Evolutionary conservation across 2,329 filamentous ascomycete genomes (phyloP).

Genomic region (Cytospora piceae): DNA sequence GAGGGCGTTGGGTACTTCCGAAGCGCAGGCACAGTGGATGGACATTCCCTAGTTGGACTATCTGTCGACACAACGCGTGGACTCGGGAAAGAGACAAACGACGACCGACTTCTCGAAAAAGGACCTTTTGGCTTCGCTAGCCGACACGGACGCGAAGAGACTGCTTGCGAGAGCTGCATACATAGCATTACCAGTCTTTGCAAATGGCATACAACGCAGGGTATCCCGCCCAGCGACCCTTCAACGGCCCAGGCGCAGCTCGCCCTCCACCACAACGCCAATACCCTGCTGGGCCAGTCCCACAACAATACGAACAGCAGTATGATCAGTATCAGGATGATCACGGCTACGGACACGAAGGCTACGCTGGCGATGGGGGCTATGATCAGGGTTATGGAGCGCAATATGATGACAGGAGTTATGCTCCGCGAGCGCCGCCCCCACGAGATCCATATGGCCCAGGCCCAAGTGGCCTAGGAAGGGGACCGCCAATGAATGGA

Average conservation of each 20-base stretch:
- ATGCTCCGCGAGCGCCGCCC: slow-evolving; percentile 48
- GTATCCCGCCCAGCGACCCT: slow-evolving; percentile 51
- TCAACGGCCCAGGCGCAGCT: slow-evolving; percentile 50
- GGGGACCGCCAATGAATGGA: slow-evolving; percentile 46
- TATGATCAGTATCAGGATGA: slow-evolving; percentile 53
- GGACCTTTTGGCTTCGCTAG: neutral
- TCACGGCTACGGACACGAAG: slow-evolving; percentile 51
- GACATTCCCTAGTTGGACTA: neutral
- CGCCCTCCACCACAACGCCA: slow-evolving; percentile 46
- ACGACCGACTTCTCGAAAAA: neutral
- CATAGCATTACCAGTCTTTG: neutral
- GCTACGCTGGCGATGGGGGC: slow-evolving; percentile 43
- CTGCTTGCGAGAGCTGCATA: slow-evolving; percentile 21
- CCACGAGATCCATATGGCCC: slow-evolving; percentile 51
- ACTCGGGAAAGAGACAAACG: slow-evolving; percentile 7
- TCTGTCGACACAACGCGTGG: neutral
- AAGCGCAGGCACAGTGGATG: neutral
- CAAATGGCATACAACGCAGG: slow-evolving; percentile 57
- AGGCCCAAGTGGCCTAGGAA: slow-evolving; percentile 45
- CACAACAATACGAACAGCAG: slow-evolving; percentile 45
- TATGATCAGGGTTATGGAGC: slow-evolving; percentile 43
- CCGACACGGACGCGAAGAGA: neutral
- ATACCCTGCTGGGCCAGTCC: slow-evolving; percentile 38
- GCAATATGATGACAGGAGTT: slow-evolving; percentile 51
- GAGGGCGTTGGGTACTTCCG: neutral